Evolutionary conservation across 352 stramenopile genomes (phyloP).

Genomic region (Achlya hypogyna): DNA sequence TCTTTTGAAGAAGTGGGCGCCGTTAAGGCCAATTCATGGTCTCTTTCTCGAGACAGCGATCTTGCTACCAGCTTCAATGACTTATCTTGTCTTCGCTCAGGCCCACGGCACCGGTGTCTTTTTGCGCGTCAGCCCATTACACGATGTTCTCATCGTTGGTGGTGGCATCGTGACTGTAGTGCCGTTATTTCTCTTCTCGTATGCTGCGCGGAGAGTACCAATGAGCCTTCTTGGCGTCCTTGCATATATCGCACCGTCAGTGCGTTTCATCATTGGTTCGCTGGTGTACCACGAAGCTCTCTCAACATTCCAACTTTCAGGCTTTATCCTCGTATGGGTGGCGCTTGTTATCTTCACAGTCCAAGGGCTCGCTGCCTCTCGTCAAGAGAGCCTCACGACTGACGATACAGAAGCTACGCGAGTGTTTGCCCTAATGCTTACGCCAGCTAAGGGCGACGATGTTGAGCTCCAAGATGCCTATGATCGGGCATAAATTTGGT

Average conservation of each 20-base stretch:
- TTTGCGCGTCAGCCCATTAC: background rate
- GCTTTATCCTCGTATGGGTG: constrained; percentile 12
- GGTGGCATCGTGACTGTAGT: background rate
- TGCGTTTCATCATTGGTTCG: background rate
- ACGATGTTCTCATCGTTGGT: background rate
- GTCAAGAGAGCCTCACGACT: too few species aligned
- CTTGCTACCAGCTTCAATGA: background rate
- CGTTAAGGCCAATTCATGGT: background rate
- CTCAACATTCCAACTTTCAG: background rate
- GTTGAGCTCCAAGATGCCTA: too few species aligned
- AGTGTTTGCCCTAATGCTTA: too few species aligned
- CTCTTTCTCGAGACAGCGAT: constrained; percentile 1
- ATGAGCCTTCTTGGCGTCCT: constrained; percentile 9
- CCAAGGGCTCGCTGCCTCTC: background rate
- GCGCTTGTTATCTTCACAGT: constrained; percentile 3
- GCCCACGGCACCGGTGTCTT: background rate
- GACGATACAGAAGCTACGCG: too few species aligned
- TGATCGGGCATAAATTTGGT: too few species aligned
- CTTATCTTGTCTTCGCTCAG: background rate
- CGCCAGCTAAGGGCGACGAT: too few species aligned
- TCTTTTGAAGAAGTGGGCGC: constrained; percentile 2
- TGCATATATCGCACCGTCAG: background rate
- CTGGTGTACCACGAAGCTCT: constrained; percentile 13
- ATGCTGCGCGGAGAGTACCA: background rate
- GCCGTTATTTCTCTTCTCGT: constrained; percentile 1